Evolutionary conservation across 2,329 filamentous ascomycete genomes (phyloP).

Genomic region (Mycocentrospora acerina): DNA sequence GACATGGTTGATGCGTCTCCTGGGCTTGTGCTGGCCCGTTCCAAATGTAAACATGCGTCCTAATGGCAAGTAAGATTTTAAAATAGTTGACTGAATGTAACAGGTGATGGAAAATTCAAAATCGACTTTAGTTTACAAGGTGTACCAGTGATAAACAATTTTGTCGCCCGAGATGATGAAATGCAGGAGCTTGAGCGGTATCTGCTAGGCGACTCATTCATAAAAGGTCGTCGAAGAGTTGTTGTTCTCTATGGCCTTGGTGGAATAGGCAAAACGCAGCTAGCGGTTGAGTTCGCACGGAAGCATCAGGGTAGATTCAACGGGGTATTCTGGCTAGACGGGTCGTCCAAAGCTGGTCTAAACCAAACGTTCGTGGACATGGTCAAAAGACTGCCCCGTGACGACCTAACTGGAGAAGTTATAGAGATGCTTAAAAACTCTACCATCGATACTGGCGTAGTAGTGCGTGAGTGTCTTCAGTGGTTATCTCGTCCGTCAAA

Average conservation of each 20-base stretch:
- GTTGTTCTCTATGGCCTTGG: conserved; percentile 17
- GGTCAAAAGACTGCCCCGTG: conserved; percentile 13
- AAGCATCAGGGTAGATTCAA: conserved; percentile 11
- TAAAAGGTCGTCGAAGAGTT: conserved; percentile 21
- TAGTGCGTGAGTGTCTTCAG: conserved; percentile 13
- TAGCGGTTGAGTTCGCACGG: conserved; percentile 13
- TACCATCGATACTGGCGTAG: conserved; percentile 8
- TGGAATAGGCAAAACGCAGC: conserved; percentile 18
- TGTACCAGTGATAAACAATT: conserved; percentile 7
- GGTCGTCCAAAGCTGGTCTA: conserved; percentile 10
- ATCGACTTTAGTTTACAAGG: conserved; percentile 12
- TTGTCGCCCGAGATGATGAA: too few relatives aligned
- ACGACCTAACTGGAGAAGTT: conserved; percentile 10
- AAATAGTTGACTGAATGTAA: conserved; percentile 1
- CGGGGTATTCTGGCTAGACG: conserved; percentile 17
- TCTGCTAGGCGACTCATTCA: conserved; percentile 9
- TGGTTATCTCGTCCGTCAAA: conserved; percentile 19
- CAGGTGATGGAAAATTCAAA: conserved; percentile 11
- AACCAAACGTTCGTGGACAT: conserved; percentile 17
- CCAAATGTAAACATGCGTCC: conserved; percentile 16
- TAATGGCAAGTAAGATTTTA: not conserved
- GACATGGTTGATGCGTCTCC: conserved; percentile 14
- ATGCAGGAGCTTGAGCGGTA: conserved; percentile 18
- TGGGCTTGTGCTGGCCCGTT: conserved; percentile 11
- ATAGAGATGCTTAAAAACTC: conserved; percentile 10